A percentile compares a stretch with the other conserved stretches of the same genome.
Evolutionary conservation across 345 rosid species (phyloP).

Genomic region (Raphanus sativus): DNA sequence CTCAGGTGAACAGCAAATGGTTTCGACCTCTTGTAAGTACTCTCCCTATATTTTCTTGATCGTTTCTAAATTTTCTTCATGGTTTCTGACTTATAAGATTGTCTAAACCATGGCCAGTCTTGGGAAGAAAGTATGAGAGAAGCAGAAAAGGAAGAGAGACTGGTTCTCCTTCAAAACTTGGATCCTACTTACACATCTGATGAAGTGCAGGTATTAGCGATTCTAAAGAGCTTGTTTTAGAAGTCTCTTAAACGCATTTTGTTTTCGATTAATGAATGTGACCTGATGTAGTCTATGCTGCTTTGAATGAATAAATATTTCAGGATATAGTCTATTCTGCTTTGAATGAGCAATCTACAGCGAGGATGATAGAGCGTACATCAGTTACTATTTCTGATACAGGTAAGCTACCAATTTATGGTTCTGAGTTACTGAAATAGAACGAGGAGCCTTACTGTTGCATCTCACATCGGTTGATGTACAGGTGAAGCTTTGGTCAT

Average conservation of each 20-base stretch:
- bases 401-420: constrained; percentile 47
- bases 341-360: constrained; percentile 59
- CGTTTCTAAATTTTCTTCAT: constrained; percentile 3
- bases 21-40: constrained; percentile 69
- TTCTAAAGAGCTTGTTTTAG: constrained; percentile 17
- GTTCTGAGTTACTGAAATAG: constrained; percentile 12
- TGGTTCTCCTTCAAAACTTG: constrained; percentile 74
- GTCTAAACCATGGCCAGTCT: constrained; percentile 46
- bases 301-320: constrained; percentile 40
- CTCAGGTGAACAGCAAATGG: constrained; percentile 82
- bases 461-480: constrained; percentile 29
- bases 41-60: constrained; percentile 2
- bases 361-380: constrained; percentile 60
- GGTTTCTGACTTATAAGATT: not conserved
- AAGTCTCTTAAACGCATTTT: constrained; percentile 5
- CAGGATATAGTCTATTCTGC: constrained; percentile 71
- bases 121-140: constrained; percentile 67
- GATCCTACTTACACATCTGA: constrained; percentile 62
- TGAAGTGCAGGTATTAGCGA: constrained; percentile 67
- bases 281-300: constrained; percentile 53
- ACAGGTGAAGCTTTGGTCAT: constrained; percentile 78
- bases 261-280: not conserved
- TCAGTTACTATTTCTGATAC: constrained; percentile 48
- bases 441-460: constrained; percentile 6
- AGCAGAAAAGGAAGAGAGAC: constrained; percentile 53